Evolutionary conservation across 768 basidiomycete genomes (phyloP).

Genomic region (Naganishia randhawae): DNA sequence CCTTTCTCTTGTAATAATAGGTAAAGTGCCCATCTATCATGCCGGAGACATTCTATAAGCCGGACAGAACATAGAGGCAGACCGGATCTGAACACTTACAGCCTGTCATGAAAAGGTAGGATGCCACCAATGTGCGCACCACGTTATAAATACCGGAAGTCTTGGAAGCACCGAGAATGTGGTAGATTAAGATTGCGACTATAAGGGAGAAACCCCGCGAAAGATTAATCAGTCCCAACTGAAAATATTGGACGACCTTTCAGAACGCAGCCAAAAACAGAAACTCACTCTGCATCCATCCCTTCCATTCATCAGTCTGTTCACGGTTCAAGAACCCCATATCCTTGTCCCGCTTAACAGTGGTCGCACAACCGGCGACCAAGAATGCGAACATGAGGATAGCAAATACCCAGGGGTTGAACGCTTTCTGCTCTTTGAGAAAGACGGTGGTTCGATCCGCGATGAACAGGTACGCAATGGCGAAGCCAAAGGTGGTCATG

Average conservation of each 20-base stretch:
- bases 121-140: conserved; percentile 78
- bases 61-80: not conserved
- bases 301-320: conserved; percentile 96
- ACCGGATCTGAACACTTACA: conserved; percentile 57
- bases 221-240: not conserved
- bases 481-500: conserved; percentile 62
- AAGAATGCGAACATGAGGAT: conserved; percentile 58
- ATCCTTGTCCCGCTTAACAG: conserved; percentile 73
- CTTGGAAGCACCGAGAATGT: conserved; percentile 84
- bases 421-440: conserved; percentile 85
- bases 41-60: not conserved
- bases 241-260: conserved; percentile 30
- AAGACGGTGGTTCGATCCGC: conserved; percentile 83
- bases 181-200: conserved; percentile 90
- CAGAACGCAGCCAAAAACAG: not conserved
- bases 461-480: conserved; percentile 65
- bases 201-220: not conserved
- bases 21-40: conserved; percentile 60
- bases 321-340: conserved; percentile 84
- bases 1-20: conserved; percentile 83
- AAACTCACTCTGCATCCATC: conserved; percentile 88
- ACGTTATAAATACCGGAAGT: conserved; percentile 90
- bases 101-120: conserved; percentile 89
- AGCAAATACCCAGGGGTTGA: conserved; percentile 65
- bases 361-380: conserved; percentile 60